phyloP scores from a whole-genome alignment of 2,329 filamentous ascomycete species.

The Exophiala sp. region DNA sequence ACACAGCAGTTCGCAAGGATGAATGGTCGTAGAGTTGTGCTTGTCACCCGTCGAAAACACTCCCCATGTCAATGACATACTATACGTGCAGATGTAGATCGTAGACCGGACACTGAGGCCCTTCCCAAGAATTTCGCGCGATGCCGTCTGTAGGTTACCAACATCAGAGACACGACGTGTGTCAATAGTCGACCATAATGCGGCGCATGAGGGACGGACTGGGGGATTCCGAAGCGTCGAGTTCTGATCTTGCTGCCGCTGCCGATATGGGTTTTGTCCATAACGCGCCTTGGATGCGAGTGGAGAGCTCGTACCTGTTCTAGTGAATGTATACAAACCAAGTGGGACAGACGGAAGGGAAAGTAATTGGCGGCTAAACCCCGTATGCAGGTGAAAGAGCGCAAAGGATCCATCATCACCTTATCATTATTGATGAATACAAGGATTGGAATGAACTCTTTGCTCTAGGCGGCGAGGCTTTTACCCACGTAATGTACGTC shows the following conservation, averaged over 20 bases:
- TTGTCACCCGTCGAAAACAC: background rate
- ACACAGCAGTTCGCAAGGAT: constrained; percentile 3
- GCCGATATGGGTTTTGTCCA: background rate
- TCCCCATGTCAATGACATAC: background rate
- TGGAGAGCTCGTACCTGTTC: constrained; percentile 18
- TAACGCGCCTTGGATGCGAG: background rate
- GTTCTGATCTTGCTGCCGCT: background rate
- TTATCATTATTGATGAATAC: background rate
- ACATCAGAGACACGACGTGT: constrained; percentile 16
- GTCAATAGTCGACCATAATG: constrained; percentile 13
- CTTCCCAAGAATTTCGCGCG: constrained; percentile 5
- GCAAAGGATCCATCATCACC: background rate
- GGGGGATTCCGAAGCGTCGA: constrained; percentile 7
- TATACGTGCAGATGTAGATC: no score
- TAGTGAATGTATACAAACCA: constrained; percentile 13
- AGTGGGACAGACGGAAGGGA: constrained; percentile 14
- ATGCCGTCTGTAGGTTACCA: constrained; percentile 1
- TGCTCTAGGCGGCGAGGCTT: no score
- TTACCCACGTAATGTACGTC: no score
- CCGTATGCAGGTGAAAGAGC: constrained; percentile 1
- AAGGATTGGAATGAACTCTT: no score
- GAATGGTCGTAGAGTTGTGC: background rate
- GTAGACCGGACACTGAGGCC: no score
- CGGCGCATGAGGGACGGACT: constrained; percentile 8
- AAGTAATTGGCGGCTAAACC: constrained; percentile 21